Evolutionary conservation across 768 basidiomycete species (phyloP).

Genomic region (Boletus insuetus): DNA sequence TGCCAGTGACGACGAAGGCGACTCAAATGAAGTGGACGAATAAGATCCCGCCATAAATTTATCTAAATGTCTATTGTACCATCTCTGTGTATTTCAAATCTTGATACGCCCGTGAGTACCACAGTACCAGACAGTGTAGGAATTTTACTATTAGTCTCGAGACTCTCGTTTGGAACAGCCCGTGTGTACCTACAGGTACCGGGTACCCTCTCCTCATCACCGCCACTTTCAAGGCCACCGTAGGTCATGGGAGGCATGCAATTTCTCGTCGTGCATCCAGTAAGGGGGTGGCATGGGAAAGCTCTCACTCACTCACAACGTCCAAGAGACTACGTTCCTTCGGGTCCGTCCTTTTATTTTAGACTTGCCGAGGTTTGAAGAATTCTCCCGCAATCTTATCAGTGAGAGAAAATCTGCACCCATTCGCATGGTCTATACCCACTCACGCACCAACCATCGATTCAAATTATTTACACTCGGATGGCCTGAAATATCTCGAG

Average conservation of each 20-base stretch:
- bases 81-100: constrained; percentile 6
- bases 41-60: background rate
- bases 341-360: background rate
- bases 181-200: too few relatives aligned
- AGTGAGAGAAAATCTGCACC: background rate
- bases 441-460: too few relatives aligned
- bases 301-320: background rate
- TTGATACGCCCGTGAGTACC: background rate
- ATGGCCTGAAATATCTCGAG: too few relatives aligned
- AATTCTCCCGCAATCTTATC: constrained; percentile 6
- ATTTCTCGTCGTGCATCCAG: background rate
- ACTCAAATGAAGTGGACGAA: background rate
- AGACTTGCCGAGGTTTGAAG: background rate
- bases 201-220: too few relatives aligned
- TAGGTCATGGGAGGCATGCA: too few relatives aligned
- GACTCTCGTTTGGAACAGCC: too few relatives aligned
- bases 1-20: constrained; percentile 17
- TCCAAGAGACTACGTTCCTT: background rate
- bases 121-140: too few relatives aligned
- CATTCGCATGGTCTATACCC: background rate
- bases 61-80: background rate
- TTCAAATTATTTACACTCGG: too few relatives aligned
- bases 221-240: too few relatives aligned
- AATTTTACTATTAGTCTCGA: too few relatives aligned
- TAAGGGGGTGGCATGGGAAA: constrained; percentile 9